Evolutionary conservation across 1,139 yeast genomes (phyloP), one percentile per base, ranked within the genome.

Genomic region (Taphrina sp.): DNA sequence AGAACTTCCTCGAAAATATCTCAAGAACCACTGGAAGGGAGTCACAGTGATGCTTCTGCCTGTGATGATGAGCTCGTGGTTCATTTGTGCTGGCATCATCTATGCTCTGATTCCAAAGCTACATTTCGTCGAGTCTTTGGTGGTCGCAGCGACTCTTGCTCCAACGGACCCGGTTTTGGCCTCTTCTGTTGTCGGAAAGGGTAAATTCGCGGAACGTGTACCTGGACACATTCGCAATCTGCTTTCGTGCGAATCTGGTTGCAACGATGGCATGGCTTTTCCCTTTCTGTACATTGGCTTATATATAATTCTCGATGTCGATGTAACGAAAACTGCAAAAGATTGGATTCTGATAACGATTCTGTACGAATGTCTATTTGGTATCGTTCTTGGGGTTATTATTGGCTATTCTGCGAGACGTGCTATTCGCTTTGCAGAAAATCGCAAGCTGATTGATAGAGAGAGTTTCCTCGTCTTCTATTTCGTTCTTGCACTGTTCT

Each of bases 141-240:
- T 86, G 52, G 82, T 92, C 1, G 80, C 95, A 26, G 97, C 96
- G 0, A 92, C 98, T 71, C 82, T 92, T 36, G 92, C 98, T 0
- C 97, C 98, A 2, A 92, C 98, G 0, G 98, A 92, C 71, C 98
- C 98, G 3, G 95, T 92, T 52, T 76, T 92, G 67, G 98, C 98
- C 0, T 95, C 96, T 35, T 96, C 98, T 0, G 97, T 92, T 17
- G 97, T 92, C 19, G 96, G 98, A 73, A 87, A 87, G 66, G 97
- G 98, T 62, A 89, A 90, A 66, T 92, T 92, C 69, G 96, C 98
- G n/a, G 82, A 81, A 67, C 79, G 96, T 61, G 97, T 92, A 12
- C 98, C 98, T 0, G 97, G 97, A 4, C 97, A 92, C 71, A 78
- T 92, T 70, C 77, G 98, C 68, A 90, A 92, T 66, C 72, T 92